Evolutionary conservation across 2,329 filamentous ascomycete species (phyloP).

Genomic region (Seiridium unicorne): DNA sequence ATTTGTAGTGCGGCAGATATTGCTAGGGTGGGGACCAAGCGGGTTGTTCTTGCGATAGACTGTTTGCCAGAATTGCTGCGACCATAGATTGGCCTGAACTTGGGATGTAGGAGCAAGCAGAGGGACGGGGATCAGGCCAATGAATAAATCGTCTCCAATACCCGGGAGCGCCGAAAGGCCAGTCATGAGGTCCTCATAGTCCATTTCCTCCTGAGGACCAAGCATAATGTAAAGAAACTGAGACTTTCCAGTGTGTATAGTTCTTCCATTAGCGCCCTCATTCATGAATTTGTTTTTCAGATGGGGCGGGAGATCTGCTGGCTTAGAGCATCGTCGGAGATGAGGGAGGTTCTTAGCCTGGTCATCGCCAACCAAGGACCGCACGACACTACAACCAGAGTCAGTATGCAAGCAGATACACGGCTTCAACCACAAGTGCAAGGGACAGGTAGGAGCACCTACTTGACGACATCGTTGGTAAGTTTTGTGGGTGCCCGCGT

Average conservation of each 20-base stretch:
- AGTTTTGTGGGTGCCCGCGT: constrained; percentile 70
- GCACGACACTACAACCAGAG: constrained; percentile 46
- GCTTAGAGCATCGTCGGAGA: constrained; percentile 74
- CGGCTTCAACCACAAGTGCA: not conserved
- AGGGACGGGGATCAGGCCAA: constrained; percentile 68
- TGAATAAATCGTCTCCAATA: constrained; percentile 50
- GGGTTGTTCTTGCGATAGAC: constrained; percentile 87
- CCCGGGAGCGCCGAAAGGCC: constrained; percentile 48
- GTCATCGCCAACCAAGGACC: constrained; percentile 56
- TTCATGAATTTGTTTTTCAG: constrained; percentile 63
- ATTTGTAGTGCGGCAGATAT: constrained; percentile 67
- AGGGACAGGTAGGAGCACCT: constrained; percentile 28
- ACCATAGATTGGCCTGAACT: constrained; percentile 73
- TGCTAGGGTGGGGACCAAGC: constrained; percentile 77
- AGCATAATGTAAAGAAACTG: constrained; percentile 60
- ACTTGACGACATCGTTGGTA: constrained; percentile 73
- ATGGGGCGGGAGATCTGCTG: constrained; percentile 63
- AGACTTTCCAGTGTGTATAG: constrained; percentile 59
- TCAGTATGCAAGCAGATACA: not conserved
- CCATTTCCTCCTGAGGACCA: constrained; percentile 49
- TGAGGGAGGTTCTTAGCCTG: constrained; percentile 66
- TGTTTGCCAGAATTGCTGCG: constrained; percentile 76
- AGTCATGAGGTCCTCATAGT: constrained; percentile 49
- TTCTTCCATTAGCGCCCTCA: constrained; percentile 49
- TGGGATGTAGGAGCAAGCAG: constrained; percentile 72